phyloP scores from a whole-genome alignment of 441 rosid species.

The Kokia cookei region DNA sequence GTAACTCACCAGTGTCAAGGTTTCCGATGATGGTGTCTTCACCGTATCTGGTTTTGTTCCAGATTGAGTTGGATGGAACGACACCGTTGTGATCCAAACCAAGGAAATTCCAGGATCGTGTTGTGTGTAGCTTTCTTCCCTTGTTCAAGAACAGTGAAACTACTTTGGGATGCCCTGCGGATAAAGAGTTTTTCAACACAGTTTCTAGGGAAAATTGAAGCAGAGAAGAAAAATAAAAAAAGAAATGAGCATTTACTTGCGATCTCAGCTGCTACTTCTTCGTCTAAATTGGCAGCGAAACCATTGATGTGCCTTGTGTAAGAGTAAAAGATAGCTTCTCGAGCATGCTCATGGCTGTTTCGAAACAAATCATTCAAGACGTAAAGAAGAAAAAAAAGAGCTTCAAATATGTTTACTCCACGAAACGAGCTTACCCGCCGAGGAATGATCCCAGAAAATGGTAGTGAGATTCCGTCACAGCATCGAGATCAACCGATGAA shows the following conservation, averaged over 20 bases:
- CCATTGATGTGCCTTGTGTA: constrained; percentile 66
- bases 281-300: constrained; percentile 53
- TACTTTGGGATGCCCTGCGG: constrained; percentile 56
- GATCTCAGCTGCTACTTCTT: constrained; percentile 33
- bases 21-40: constrained; percentile 64
- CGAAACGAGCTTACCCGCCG: constrained; percentile 29
- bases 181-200: not conserved
- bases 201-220: not conserved
- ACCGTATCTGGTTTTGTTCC: constrained; percentile 60
- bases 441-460: constrained; percentile 48
- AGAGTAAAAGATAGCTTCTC: constrained; percentile 51
- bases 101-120: constrained; percentile 68
- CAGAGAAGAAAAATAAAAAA: not conserved
- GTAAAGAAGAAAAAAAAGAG: not conserved
- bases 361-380: not conserved
- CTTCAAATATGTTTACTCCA: not conserved
- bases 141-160: constrained; percentile 59
- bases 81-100: constrained; percentile 42
- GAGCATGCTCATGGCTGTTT: constrained; percentile 33
- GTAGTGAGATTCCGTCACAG: constrained; percentile 39
- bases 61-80: constrained; percentile 36
- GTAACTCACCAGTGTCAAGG: constrained; percentile 56
- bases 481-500: constrained; percentile 24
- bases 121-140: constrained; percentile 63
- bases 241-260: constrained; percentile 27